Evolutionary conservation across 805 yeast genomes (phyloP), one percentile per base, ranked within the genome.

Genomic region (Yarrowia sp.): DNA sequence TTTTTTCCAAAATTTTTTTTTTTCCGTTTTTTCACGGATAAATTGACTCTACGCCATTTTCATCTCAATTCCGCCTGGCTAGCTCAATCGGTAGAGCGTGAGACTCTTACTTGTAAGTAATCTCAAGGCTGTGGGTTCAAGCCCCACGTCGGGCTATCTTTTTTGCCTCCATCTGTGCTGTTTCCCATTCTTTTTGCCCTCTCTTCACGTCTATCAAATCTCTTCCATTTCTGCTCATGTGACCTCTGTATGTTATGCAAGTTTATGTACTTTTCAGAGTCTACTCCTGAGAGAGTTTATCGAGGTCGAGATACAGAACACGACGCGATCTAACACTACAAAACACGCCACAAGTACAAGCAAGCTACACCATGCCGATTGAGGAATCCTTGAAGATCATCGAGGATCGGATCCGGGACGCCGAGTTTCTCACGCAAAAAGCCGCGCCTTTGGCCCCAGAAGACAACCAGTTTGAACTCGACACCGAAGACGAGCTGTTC

Each of bases 1-100:
- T 36, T 36, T 46, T 20, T 46, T 30, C 20, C 19, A 9, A n/a
- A 5, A 17, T 34, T 17, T 36, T 50, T 50, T 50, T 36, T 17
- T 9, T 8, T 5, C 30, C 30, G 30, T 20, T 53, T 38, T 53
- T 53, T 53, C 43, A 15, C 24, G 60, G 2, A 39, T 24, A 53
- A 53, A 53, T 20, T 20, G 60, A 15, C 9, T 15, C 19, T 20
- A 8, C 19, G 1, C 34, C 20, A 20, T 38, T 53, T 53, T 20
- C 14, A 5, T 9, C 1, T 0, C 17, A 2, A 36, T 14, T 10
- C 14, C 30, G 60, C 61, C 61, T 55, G 61, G 61, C 61, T 55
- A 55, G 61, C 61, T 55, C 61, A 55, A 55, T 55, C 61, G 61
- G 61, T 55, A 55, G 61, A 55, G 61, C 61, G 61, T 55, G 61